phyloP scores from a whole-genome alignment of 768 basidiomycete species.

The Auriscalpium orientale region DNA sequence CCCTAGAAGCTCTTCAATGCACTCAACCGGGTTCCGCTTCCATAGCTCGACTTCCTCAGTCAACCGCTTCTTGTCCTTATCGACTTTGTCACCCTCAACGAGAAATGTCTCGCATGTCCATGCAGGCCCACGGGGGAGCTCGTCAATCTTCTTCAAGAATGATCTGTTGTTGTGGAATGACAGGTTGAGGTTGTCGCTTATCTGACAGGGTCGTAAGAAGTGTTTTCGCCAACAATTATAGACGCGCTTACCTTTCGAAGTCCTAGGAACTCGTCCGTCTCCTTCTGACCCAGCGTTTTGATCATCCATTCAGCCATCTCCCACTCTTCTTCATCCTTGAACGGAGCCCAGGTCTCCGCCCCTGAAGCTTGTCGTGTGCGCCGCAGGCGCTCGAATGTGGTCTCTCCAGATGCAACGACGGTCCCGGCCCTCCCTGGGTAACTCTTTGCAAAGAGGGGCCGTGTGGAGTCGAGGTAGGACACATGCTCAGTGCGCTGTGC shows the following conservation, averaged over 20 bases:
- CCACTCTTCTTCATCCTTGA: conserved; percentile 16
- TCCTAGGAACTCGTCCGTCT: conserved; percentile 19
- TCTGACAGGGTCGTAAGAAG: too few relatives aligned
- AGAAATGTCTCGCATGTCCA: conserved; percentile 14
- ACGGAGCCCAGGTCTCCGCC: conserved; percentile 10
- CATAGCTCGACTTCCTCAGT: conserved; percentile 18
- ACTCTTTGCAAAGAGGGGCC: background rate
- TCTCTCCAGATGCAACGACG: background rate
- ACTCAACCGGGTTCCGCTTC: conserved; percentile 20
- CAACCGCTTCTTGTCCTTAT: conserved; percentile 4
- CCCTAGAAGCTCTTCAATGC: conserved; percentile 19
- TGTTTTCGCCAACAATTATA: too few relatives aligned
- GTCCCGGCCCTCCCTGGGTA: background rate
- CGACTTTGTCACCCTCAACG: background rate
- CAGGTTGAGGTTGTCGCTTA: background rate
- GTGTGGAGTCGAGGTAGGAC: too few relatives aligned
- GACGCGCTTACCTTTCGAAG: conserved; percentile 12
- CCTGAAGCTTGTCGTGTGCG: background rate
- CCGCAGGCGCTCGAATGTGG: conserved; percentile 5
- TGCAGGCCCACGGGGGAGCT: conserved; percentile 7
- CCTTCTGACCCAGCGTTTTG: conserved; percentile 12
- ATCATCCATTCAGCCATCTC: conserved; percentile 15
- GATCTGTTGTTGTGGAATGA: conserved; percentile 15
- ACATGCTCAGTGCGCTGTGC: too few relatives aligned
- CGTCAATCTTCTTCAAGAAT: conserved; percentile 16